Percentiles rank a stretch among this genome's conserved stretches.
Conservation (phyloP, 257 asterid species). For the Schizonepeta tenuifolia region DNA sequence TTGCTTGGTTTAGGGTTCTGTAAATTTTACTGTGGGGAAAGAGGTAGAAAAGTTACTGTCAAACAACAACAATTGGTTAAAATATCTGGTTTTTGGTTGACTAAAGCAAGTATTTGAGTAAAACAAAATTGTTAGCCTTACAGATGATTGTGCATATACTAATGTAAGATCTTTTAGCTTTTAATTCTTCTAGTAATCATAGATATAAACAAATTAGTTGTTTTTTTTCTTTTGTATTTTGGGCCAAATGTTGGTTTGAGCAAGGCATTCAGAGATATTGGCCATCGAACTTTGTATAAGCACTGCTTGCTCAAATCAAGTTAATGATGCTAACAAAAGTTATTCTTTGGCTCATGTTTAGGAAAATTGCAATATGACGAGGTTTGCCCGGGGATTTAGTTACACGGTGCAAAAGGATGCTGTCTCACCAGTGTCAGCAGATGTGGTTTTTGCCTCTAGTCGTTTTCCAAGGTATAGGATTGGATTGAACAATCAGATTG, state of each 20-base stretch:
- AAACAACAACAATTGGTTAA: slow-evolving; percentile 9
- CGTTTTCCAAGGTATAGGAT: slow-evolving; percentile 79
- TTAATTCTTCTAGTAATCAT: neutral
- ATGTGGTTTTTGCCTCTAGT: slow-evolving; percentile 73
- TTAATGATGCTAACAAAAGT: slow-evolving; percentile 2
- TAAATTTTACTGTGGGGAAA: neutral
- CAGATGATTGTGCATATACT: neutral
- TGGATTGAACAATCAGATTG: slow-evolving; percentile 77
- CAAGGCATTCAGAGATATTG: neutral
- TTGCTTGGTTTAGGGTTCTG: slow-evolving; percentile 11
- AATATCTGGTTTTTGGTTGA: slow-evolving; percentile 31
- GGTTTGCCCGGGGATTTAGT: slow-evolving; percentile 75
- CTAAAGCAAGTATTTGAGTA: neutral
- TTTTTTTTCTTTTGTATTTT: neutral
- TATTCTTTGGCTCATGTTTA: slow-evolving; percentile 15
- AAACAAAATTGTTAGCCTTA: neutral
- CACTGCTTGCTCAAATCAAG: slow-evolving; percentile 5
- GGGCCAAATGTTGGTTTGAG: neutral
- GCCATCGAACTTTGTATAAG: neutral
- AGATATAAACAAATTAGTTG: neutral
- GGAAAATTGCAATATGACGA: slow-evolving; percentile 63
- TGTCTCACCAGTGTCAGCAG: slow-evolving; percentile 80
- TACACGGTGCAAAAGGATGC: slow-evolving; percentile 80
- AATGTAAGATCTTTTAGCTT: neutral
- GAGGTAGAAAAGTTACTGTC: slow-evolving; percentile 10